Percentiles rank a stretch among this genome's conserved stretches.
These are phyloP conservation scores for Cicer arietinum DNA, from an alignment of 306 rosid genomes.

Conservation along the genomic window DNA sequence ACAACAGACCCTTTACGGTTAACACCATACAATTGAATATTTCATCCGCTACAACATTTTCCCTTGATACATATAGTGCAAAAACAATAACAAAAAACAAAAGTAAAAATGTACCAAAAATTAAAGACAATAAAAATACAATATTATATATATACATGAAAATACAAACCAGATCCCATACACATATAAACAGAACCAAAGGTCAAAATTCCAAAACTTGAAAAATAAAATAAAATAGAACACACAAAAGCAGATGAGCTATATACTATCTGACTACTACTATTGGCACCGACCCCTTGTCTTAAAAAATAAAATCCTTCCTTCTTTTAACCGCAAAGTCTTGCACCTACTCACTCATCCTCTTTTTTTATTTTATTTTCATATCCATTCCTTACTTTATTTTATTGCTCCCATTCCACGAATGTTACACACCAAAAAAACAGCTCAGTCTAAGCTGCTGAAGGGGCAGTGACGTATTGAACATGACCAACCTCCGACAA, in stretches of 20 bases:
- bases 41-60: neutral
- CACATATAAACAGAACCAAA: neutral
- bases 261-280: neutral
- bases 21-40: neutral
- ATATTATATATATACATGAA: neutral
- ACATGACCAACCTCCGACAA: constrained; percentile 55
- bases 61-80: neutral
- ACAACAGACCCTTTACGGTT: neutral
- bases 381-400: neutral
- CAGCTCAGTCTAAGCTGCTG: constrained; percentile 62
- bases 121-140: neutral
- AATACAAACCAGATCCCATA: constrained; percentile 1
- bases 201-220: neutral
- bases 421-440: neutral
- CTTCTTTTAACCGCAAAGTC: neutral
- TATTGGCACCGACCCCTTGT: too few species aligned
- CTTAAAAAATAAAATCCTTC: too few species aligned
- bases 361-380: neutral
- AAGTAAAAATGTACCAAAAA: neutral
- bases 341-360: neutral
- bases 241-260: neutral
- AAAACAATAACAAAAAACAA: neutral
- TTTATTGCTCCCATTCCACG: neutral
- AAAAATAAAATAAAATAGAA: neutral
- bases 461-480: constrained; percentile 65